Percentiles rank a stretch among this genome's conserved stretches.
Conservation (phyloP, 1,284 basidiomycete genomes). For the Ustilago cynodontis region DNA sequence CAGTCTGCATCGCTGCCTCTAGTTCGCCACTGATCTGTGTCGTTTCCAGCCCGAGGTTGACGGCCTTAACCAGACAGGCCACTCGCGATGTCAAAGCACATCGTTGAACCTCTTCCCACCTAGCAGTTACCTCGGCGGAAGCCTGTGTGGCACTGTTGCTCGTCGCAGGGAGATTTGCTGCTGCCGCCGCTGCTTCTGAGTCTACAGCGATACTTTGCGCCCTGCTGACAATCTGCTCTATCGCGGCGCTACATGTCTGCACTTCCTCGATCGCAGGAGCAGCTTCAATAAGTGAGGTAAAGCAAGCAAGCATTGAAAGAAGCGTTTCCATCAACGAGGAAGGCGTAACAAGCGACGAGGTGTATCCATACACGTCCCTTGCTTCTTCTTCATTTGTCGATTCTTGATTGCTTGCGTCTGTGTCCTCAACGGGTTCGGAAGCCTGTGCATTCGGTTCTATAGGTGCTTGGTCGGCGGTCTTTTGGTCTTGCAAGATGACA, state of each 20-base stretch:
- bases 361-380: constrained; percentile 44
- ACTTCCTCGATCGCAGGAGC: constrained; percentile 15
- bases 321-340: constrained; percentile 50
- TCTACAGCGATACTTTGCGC: constrained; percentile 13
- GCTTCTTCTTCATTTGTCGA: background rate
- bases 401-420: constrained; percentile 4
- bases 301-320: constrained; percentile 31
- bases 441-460: background rate
- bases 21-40: constrained; percentile 19
- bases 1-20: constrained; percentile 18
- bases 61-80: constrained; percentile 16
- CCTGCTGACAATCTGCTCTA: constrained; percentile 6
- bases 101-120: constrained; percentile 31
- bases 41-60: constrained; percentile 15
- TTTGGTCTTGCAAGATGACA: constrained; percentile 36
- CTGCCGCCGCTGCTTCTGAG: background rate
- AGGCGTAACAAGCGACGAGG: constrained; percentile 53
- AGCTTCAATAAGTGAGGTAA: constrained; percentile 38
- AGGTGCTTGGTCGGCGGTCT: background rate
- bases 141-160: constrained; percentile 11
- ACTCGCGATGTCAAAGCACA: constrained; percentile 18
- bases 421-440: background rate
- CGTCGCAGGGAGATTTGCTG: constrained; percentile 3
- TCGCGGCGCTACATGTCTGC: constrained; percentile 12
- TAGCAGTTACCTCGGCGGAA: constrained; percentile 23